A percentile compares a stretch with the other conserved stretches of the same genome.
These are phyloP conservation scores for Durusdinium trenchii DNA, from an alignment of 73 alveolate genomes.

Conservation along the genomic window DNA sequence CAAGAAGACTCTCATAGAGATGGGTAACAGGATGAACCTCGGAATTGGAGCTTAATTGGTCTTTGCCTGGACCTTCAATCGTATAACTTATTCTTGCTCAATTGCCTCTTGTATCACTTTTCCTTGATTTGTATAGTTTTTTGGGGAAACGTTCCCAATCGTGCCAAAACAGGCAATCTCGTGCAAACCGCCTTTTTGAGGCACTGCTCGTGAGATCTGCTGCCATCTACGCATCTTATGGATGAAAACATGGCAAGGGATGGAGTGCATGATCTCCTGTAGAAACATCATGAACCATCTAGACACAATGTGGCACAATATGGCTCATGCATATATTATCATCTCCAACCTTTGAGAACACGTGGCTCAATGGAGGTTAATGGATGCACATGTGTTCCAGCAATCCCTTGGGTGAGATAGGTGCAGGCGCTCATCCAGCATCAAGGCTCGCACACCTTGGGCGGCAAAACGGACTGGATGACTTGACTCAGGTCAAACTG, in stretches of 20 bases:
- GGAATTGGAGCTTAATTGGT: too few species aligned
- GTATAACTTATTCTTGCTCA: not conserved
- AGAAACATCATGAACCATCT: not conserved
- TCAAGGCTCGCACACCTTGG: too few species aligned
- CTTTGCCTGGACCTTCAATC: not conserved
- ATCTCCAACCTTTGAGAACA: not conserved
- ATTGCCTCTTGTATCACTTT: constrained; percentile 3
- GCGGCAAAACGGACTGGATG: too few species aligned
- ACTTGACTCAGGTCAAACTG: too few species aligned
- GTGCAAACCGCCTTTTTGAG: not conserved
- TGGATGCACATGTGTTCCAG: too few species aligned
- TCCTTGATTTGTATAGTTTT: not conserved
- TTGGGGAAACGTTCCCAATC: not conserved
- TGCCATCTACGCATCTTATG: not conserved
- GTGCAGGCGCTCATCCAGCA: too few species aligned
- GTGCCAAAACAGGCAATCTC: not conserved
- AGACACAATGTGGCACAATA: not conserved
- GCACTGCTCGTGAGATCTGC: not conserved
- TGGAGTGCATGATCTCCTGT: not conserved
- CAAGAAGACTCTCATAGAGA: too few species aligned
- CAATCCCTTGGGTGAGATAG: too few species aligned
- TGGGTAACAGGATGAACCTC: too few species aligned
- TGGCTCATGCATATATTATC: not conserved
- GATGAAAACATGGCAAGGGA: too few species aligned
- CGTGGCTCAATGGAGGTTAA: too few species aligned